phyloP scores from a whole-genome alignment of 148 eudicot species.

The Dianthus caryophyllus region DNA sequence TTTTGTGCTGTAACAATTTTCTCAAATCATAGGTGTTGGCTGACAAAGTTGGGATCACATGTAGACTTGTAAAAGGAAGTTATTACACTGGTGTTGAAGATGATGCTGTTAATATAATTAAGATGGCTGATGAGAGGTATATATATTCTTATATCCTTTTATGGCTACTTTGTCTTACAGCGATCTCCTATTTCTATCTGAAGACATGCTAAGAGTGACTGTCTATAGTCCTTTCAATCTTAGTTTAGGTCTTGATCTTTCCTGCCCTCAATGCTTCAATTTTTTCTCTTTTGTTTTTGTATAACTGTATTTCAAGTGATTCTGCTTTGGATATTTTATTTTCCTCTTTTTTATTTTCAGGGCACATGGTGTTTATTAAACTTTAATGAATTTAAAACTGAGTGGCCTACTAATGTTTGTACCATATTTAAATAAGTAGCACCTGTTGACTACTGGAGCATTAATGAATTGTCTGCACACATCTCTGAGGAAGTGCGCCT shows the following conservation, averaged over 20 bases:
- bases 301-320: neutral
- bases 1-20: conserved; percentile 18
- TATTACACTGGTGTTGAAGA: conserved; percentile 93
- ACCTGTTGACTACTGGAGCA: neutral
- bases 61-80: conserved; percentile 91
- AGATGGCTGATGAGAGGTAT: conserved; percentile 75
- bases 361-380: neutral
- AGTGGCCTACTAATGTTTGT: neutral
- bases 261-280: neutral
- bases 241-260: neutral
- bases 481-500: neutral
- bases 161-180: neutral
- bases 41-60: conserved; percentile 81
- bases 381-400: neutral
- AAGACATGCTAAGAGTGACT: conserved; percentile 3
- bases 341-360: neutral
- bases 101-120: conserved; percentile 89
- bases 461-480: neutral
- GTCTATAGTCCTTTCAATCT: neutral
- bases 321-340: conserved; percentile 1
- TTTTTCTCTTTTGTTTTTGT: neutral
- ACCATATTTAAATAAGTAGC: neutral
- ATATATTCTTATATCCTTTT: neutral
- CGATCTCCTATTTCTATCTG: neutral
- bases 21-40: conserved; percentile 64